A percentile compares a stretch with the other conserved stretches of the same genome.
phyloP scores from a whole-genome alignment of 345 rosid species.

The Lumnitzera littorea region DNA sequence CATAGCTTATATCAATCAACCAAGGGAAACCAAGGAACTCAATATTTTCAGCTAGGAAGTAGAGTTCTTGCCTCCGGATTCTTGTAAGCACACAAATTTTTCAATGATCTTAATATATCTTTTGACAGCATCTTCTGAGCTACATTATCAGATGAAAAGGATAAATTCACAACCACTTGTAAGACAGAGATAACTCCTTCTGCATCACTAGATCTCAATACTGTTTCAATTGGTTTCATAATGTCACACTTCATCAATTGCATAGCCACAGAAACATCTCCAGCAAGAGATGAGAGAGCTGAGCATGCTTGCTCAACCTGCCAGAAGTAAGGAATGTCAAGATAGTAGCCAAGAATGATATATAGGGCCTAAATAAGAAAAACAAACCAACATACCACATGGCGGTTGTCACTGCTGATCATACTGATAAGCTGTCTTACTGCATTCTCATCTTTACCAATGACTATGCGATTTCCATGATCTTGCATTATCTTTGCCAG shows the following conservation, averaged over 20 bases:
- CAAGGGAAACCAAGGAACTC: slow-evolving; percentile 8
- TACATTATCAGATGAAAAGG: slow-evolving; percentile 77
- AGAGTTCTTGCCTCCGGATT: slow-evolving; percentile 63
- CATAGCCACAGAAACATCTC: slow-evolving; percentile 83
- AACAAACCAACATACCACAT: slow-evolving; percentile 58
- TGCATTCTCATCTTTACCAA: slow-evolving; percentile 99
- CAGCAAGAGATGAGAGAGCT: slow-evolving; percentile 88
- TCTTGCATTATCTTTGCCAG: slow-evolving; percentile 97
- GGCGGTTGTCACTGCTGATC: slow-evolving; percentile 92
- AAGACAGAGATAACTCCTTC: slow-evolving; percentile 86
- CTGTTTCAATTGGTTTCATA: slow-evolving; percentile 92
- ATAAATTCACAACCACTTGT: slow-evolving; percentile 82
- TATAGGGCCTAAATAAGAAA: slow-evolving; percentile 10
- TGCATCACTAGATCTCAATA: slow-evolving; percentile 57
- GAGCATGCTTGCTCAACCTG: slow-evolving; percentile 98
- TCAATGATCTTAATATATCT: slow-evolving; percentile 74
- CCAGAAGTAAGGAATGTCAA: slow-evolving; percentile 20
- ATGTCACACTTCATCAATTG: slow-evolving; percentile 96
- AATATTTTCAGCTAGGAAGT: slow-evolving; percentile 5
- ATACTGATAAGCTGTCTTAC: slow-evolving; percentile 97
- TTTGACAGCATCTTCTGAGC: slow-evolving; percentile 89
- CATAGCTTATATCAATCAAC: slow-evolving; percentile 10
- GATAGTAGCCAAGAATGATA: slow-evolving; percentile 11
- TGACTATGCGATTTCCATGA: slow-evolving; percentile 74
- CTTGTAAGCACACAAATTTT: slow-evolving; percentile 72